These are phyloP conservation scores for Tetracladium setigerum DNA, from an alignment of 495 filamentous ascomycete species.

Conservation along the genomic window DNA sequence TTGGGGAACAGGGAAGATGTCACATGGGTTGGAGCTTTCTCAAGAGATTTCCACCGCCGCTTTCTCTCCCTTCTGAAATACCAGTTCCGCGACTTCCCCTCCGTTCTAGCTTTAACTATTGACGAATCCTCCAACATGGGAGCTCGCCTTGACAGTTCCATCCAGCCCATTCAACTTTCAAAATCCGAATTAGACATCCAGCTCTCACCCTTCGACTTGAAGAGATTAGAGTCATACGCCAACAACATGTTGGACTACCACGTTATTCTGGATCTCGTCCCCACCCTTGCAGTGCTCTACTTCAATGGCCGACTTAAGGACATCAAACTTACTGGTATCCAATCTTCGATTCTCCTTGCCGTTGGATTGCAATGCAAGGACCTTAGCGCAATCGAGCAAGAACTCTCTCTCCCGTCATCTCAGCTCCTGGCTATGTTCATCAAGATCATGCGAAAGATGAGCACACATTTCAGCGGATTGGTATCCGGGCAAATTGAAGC, in stretches of 20 bases:
- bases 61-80: conserved; percentile 85
- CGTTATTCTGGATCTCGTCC: conserved; percentile 90
- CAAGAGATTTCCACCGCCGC: conserved; percentile 85
- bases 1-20: conserved; percentile 57
- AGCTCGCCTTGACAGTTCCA: conserved; percentile 48
- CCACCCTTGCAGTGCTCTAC: conserved; percentile 69
- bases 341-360: conserved; percentile 77
- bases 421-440: conserved; percentile 95
- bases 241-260: conserved; percentile 97
- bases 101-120: conserved; percentile 75
- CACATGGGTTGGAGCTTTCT: conserved; percentile 82
- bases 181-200: conserved; percentile 66
- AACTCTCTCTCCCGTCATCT: conserved; percentile 62
- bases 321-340: conserved; percentile 67
- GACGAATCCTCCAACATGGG: conserved; percentile 76
- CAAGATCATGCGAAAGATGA: conserved; percentile 85
- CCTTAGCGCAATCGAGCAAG: conserved; percentile 72
- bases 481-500: conserved; percentile 66
- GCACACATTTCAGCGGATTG: conserved; percentile 64
- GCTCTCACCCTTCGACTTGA: conserved; percentile 88
- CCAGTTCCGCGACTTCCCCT: conserved; percentile 81
- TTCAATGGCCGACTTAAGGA: conserved; percentile 68
- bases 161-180: conserved; percentile 44
- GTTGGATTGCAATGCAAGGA: conserved; percentile 86
- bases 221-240: conserved; percentile 88